Evolutionary conservation across 805 yeast genomes (phyloP), one percentile per base, ranked within the genome.

Genomic region (Starmerella stellata): DNA sequence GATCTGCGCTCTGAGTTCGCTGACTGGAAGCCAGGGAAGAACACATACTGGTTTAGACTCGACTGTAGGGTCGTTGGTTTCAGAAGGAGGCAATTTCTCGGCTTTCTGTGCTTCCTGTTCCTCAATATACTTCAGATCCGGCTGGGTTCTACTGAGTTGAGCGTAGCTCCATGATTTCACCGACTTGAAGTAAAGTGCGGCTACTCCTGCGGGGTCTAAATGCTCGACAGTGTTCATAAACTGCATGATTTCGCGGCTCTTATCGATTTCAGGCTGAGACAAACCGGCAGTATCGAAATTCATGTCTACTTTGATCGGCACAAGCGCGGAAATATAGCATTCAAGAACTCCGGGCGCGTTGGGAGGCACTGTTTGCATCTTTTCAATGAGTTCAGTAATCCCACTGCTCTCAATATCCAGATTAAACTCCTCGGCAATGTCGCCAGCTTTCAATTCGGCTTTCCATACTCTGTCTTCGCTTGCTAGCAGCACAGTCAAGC

Each of bases 81-180:
- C n/a, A n/a, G n/a, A 3, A 34, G 20, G 20, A 25, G 21, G 21
- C 30, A 21, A 8, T 19, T 20, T 23, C 11, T 31, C 35, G 16
- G 11, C 14, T 4, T 4, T 4, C n/a, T 18, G 21, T 9, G 18
- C 7, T 24, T 15, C 11, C 15, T 4, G 15, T 8, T 34, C 30
- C 32, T 27, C 19, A n/a, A 36, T 64, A 55, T 37, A 64, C 61
- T 13, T 76, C 61, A 87, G 53, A 23, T 80, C 52, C 38, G 77
- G 83, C 46, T 78, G 79, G 43, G 79, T 74, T 34, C 73, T 78
- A 39, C 90, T 75, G 56, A 82, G 92, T 19, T 79, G 59, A 0
- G 94, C 96, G 85, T 93, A 87, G 37, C 69, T 68, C 38, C 78
- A 68, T 3, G 44, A 36, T 15, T 25, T 23, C 1, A 38, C 29